A percentile compares a stretch with the other conserved stretches of the same genome.
phyloP scores from a whole-genome alignment of 805 yeast genomes.

The Candida multigemmis region DNA sequence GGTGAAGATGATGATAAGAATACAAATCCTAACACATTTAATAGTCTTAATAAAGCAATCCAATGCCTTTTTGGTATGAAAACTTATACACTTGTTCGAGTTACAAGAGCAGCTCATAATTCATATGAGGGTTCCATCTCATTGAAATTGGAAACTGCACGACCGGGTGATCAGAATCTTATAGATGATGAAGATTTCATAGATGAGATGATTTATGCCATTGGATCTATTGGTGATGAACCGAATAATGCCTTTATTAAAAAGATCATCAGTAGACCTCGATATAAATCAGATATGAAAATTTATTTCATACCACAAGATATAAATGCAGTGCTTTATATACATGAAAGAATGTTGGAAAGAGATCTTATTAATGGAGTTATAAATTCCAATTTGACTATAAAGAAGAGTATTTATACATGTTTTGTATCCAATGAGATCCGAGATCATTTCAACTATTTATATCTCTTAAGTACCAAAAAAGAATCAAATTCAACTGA shows the following conservation, averaged over 20 bases:
- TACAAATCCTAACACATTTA: conserved; percentile 19
- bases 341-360: conserved; percentile 41
- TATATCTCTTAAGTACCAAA: too few species aligned
- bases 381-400: conserved; percentile 21
- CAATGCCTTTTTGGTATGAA: conserved; percentile 29
- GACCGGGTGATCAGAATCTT: conserved; percentile 41
- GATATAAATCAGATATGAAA: conserved; percentile 56
- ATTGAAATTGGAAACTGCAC: conserved; percentile 45
- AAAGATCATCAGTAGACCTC: conserved; percentile 50
- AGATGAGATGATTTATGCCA: conserved; percentile 27
- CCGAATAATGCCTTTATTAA: conserved; percentile 44
- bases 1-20: conserved; percentile 1
- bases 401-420: conserved; percentile 8
- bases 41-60: conserved; percentile 39
- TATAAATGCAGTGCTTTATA: conserved; percentile 29
- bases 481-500: too few species aligned
- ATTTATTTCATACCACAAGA: conserved; percentile 43
- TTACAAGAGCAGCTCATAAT: conserved; percentile 46
- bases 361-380: conserved; percentile 45
- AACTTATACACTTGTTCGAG: conserved; percentile 39
- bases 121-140: conserved; percentile 44
- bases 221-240: conserved; percentile 32
- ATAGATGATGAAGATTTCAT: conserved; percentile 40
- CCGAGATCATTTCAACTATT: conserved; percentile 3
- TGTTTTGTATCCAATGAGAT: conserved; percentile 9